A percentile compares a stretch with the other conserved stretches of the same genome.
Evolutionary conservation across 2,329 filamentous ascomycete species (phyloP).

Genomic region (Emergomyces africanus): DNA sequence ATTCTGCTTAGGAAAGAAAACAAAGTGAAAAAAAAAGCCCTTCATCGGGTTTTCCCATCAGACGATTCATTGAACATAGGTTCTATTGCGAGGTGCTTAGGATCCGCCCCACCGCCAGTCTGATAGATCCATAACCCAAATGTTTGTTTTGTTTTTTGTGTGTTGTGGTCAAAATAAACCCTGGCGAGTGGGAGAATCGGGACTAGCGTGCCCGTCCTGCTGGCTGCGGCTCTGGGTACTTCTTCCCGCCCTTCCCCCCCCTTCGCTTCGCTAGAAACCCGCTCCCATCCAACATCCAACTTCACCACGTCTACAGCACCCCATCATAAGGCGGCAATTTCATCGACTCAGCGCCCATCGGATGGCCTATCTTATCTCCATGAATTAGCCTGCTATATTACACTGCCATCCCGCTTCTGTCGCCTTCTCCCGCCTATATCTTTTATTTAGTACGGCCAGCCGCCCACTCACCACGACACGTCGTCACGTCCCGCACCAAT

Average conservation of each 20-base stretch:
- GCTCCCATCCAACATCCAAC: neutral
- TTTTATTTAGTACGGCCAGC: neutral
- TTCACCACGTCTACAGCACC: neutral
- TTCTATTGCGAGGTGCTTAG: neutral
- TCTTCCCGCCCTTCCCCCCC: neutral
- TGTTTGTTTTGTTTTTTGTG: neutral
- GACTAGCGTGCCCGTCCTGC: neutral
- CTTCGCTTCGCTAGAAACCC: neutral
- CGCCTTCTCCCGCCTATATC: neutral
- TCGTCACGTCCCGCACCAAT: neutral
- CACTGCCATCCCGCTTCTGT: neutral
- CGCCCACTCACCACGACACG: neutral
- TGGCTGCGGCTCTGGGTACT: neutral
- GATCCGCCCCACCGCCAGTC: neutral
- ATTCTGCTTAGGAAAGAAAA: neutral
- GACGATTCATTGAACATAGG: neutral
- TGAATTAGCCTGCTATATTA: neutral
- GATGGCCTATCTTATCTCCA: neutral
- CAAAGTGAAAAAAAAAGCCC: neutral
- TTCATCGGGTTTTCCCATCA: neutral
- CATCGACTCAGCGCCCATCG: neutral
- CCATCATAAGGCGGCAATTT: neutral
- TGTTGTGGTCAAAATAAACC: constrained; percentile 6
- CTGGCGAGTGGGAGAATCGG: neutral
- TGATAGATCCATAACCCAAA: neutral